Base-by-base conservation (phyloP, 148 eudicot species). In the Agrostemma githago region DNA sequence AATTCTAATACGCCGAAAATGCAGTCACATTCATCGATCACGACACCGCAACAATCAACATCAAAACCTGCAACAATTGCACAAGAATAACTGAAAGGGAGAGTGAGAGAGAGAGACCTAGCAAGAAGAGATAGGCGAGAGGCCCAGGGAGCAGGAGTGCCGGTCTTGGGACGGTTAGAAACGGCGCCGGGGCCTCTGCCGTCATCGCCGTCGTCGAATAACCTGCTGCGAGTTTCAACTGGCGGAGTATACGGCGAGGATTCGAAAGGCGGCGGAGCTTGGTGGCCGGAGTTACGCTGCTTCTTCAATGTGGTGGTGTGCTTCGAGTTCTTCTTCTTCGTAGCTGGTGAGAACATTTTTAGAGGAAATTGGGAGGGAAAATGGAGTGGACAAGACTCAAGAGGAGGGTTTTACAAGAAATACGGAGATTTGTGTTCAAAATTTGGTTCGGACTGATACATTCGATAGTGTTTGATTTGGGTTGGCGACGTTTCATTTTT, bases 71-170 rank as follows among this genome's bases (percentile, higher is more conserved):
- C 34, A 26, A 26, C 34, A 26, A 26, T 26, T 26, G 34, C 34
- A 26, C 34, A 26, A 26, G 34, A 40, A 6, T 34, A 5, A 2
- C 1, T 4, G 5, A 37, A 59, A 40, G 37, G 39, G 9, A 20
- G 14, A 11, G 42, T 19, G 1, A 19, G 4, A n/a, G 9, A 63
- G 3, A 8, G 4, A 20, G 68, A 93, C 98, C 97, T 87, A 64
- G 98, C 92, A 19, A 86, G 86, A 37, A 91, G 90, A 46, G 97
- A 93, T 19, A 89, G 84, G 39, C 97, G 97, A 74, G 97, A 83
- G 44, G 92, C 80, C 97, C 98, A 93, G 1, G 98, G 98, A 21
- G 98, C 97, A 9, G 98, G 98, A 68, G 98, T 93, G 66, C 98
- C 98, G 48, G 91, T 89, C 75, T 79, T 72, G 6, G 98, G 98